Base-by-base conservation (phyloP, 495 filamentous ascomycete genomes). In the Amniculicola lignicola region DNA sequence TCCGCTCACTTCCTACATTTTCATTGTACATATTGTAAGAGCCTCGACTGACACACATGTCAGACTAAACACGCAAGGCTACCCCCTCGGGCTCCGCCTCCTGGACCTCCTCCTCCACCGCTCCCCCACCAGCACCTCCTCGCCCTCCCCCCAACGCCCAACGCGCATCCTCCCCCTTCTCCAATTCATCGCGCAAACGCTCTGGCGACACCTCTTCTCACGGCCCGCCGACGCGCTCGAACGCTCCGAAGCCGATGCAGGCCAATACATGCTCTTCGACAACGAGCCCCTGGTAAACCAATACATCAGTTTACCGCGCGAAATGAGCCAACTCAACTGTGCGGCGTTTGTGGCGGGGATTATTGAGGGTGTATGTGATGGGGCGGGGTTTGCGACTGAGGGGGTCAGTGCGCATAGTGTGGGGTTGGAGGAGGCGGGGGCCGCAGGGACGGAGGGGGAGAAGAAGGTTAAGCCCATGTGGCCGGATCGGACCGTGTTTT, bases 221-320 rank as follows among this genome's bases (percentile, higher is more conserved):
- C 88, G 92, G 22, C 80, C 90, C 16, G 93, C 93, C 24, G 90
- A 96, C 69, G 84, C 88, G 14, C 83, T 99, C 51, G 93, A 99
- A 73, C 89, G 90, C 72, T 88, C 83, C 51, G 79, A 85, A 3
- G 80, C 83, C 15, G 90, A 87, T 11, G 83, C 88, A 2, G 87
- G 90, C 67, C 90, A 97, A 74, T 99, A 96, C 76, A 96, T 99
- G 92, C 89, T 99, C 63, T 84, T 84, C 54, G 93, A 99, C 69
- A 95, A 99, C 68, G 94, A 97, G 65, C 93, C 93, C 35, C 75
- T 96, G 12, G 92, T 97, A 14, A 96, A 95, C 67, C 83, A 83
- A 18, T 96, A 94, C 69, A 87, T 98, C 66, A 87, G 82, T 61
- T 87, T 97, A 29, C 93, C 93, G 19, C 83, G 83, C 58, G 93